Conservation (phyloP, 2,329 filamentous ascomycete species). For the Ophiostoma sp. region DNA sequence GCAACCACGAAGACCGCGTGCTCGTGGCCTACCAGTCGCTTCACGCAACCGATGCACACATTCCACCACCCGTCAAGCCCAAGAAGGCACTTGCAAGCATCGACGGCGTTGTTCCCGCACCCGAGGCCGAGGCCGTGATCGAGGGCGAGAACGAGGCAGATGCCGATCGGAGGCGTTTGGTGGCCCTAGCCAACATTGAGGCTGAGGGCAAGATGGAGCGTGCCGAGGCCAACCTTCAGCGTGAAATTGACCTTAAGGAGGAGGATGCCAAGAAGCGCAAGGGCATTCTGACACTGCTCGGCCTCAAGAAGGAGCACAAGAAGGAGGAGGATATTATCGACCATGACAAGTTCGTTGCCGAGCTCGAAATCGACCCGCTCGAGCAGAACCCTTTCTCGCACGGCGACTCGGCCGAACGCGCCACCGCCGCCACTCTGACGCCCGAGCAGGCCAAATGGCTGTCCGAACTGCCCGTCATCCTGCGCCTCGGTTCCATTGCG, state of each 20-base stretch:
- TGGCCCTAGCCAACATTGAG: slow-evolving; percentile 20
- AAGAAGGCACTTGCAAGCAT: neutral
- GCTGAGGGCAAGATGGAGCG: slow-evolving; percentile 27
- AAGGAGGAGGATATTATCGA: slow-evolving; percentile 25
- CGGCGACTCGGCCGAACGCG: slow-evolving; percentile 47
- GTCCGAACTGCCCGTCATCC: slow-evolving; percentile 70
- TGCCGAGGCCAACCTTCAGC: slow-evolving; percentile 30
- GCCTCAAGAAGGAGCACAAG: slow-evolving; percentile 13
- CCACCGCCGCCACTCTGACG: slow-evolving; percentile 55
- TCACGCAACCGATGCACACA: slow-evolving; percentile 8
- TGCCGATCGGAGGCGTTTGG: slow-evolving; percentile 6
- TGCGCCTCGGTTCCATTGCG: slow-evolving; percentile 64
- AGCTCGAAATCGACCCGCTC: slow-evolving; percentile 23
- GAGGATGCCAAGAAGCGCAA: slow-evolving; percentile 12
- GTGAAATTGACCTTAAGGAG: slow-evolving; percentile 29
- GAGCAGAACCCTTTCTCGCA: slow-evolving; percentile 35
- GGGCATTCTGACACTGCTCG: neutral
- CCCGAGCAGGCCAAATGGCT: slow-evolving; percentile 68
- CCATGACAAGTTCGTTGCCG: slow-evolving; percentile 21
- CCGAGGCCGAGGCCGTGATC: neutral
- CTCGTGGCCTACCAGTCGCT: slow-evolving; percentile 61
- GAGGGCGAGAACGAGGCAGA: slow-evolving; percentile 23
- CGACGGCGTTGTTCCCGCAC: neutral
- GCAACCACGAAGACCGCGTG: slow-evolving; percentile 88
- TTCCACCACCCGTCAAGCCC: neutral